These are phyloP conservation scores for Phlyctochytrium bullatum DNA, from an alignment of 192 early-diverging fungal species.

Conservation along the genomic window DNA sequence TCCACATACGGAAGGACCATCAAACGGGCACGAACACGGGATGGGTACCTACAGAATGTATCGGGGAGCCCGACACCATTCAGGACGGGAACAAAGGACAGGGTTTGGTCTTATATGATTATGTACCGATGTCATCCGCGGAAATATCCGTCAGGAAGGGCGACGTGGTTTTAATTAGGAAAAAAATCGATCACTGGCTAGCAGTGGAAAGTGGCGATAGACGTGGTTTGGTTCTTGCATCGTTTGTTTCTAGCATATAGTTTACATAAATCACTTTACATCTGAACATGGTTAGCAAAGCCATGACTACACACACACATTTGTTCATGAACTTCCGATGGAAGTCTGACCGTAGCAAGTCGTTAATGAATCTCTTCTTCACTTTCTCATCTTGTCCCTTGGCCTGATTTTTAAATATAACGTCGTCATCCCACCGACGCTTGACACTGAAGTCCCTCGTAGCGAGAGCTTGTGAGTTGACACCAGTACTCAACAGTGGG, in stretches of 20 bases:
- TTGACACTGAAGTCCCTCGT: slow-evolving; percentile 76
- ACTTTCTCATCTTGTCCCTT: slow-evolving; percentile 79
- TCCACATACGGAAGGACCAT: not conserved
- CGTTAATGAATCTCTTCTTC: slow-evolving; percentile 96
- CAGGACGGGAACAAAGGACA: not conserved
- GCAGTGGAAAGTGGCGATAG: not conserved
- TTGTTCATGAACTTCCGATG: slow-evolving; percentile 95
- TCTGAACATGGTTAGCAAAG: not conserved
- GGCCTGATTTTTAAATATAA: slow-evolving; percentile 97
- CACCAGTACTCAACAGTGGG: slow-evolving; percentile 69
- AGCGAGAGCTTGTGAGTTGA: slow-evolving; percentile 19
- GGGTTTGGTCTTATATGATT: not conserved
- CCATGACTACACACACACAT: slow-evolving; percentile 23
- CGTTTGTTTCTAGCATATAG: not conserved
- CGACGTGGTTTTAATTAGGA: not conserved
- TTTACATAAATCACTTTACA: too few species aligned
- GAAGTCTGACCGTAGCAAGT: slow-evolving; percentile 93
- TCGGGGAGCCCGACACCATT: not conserved
- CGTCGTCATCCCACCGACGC: slow-evolving; percentile 97
- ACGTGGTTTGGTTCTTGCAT: not conserved
- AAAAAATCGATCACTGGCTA: not conserved
- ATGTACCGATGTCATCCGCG: not conserved
- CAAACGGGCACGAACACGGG: not conserved
- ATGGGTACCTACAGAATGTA: not conserved
- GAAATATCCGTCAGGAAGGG: not conserved